phyloP scores from a whole-genome alignment of 371 early-diverging fungal species.

The Racocetra persica region DNA sequence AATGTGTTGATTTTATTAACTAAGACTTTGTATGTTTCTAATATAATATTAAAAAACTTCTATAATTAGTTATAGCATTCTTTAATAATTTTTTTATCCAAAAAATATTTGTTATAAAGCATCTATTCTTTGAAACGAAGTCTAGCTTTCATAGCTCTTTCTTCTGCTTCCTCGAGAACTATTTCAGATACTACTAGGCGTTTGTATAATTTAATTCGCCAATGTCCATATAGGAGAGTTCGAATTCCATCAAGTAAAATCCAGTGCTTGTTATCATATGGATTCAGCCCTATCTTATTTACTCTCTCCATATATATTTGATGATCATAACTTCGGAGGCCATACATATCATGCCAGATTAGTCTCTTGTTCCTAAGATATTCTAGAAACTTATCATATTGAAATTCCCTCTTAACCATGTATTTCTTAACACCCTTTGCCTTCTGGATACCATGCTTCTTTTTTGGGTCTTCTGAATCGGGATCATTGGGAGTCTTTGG shows the following conservation, averaged over 20 bases:
- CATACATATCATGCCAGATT: slow-evolving; percentile 37
- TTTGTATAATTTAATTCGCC: slow-evolving; percentile 30
- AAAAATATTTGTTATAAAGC: background rate
- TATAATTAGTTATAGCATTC: no score
- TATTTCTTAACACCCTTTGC: slow-evolving; percentile 39
- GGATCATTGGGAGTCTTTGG: slow-evolving; percentile 16
- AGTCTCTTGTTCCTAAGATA: slow-evolving; percentile 23
- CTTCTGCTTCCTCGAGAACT: slow-evolving; percentile 34
- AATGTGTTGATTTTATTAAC: no score
- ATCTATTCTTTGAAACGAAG: background rate
- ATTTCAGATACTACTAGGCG: slow-evolving; percentile 25
- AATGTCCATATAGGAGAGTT: slow-evolving; percentile 5
- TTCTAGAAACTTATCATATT: slow-evolving; percentile 36
- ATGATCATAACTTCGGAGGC: slow-evolving; percentile 7
- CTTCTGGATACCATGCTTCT: slow-evolving; percentile 23
- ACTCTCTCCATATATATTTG: slow-evolving; percentile 33
- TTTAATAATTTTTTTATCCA: background rate
- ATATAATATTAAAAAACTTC: no score
- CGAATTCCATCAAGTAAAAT: slow-evolving; percentile 38
- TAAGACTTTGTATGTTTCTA: no score
- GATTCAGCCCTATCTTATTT: slow-evolving; percentile 38
- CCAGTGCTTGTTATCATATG: slow-evolving; percentile 37
- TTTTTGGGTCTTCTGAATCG: slow-evolving; percentile 5
- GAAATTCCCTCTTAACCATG: slow-evolving; percentile 27
- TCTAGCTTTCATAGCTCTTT: slow-evolving; percentile 26